Evolutionary conservation across 495 filamentous ascomycete species (phyloP).

Genomic region (Trichoderma orchidacearum): DNA sequence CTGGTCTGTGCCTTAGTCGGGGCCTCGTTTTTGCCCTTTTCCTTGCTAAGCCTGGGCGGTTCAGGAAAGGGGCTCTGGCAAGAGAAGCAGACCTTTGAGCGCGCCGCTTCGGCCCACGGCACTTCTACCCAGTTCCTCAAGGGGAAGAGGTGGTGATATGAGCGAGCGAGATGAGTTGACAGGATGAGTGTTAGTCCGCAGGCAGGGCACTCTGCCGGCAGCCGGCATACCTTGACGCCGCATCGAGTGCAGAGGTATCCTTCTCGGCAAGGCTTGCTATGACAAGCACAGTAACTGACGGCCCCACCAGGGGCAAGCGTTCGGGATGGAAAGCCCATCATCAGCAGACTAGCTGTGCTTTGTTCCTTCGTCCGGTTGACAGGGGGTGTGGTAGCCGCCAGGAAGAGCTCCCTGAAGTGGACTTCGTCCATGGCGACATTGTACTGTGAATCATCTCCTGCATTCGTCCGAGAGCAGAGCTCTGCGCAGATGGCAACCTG

Average conservation of each 20-base stretch:
- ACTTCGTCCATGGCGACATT: conserved; percentile 76
- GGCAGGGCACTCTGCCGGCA: conserved; percentile 83
- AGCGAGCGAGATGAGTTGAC: conserved; percentile 87
- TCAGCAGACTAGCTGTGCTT: conserved; percentile 63
- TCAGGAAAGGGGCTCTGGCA: conserved; percentile 40
- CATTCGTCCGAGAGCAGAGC: conserved; percentile 75
- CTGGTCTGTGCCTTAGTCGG: conserved; percentile 33
- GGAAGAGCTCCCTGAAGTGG: conserved; percentile 77
- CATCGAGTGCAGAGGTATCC: conserved; percentile 89
- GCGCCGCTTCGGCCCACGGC: conserved; percentile 56
- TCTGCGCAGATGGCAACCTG: conserved; percentile 87
- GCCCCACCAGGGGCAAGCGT: conserved; percentile 59
- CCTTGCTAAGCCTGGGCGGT: conserved; percentile 5
- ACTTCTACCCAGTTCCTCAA: conserved; percentile 84
- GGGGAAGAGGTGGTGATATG: conserved; percentile 93
- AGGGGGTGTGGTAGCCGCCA: conserved; percentile 80
- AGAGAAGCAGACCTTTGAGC: conserved; percentile 35
- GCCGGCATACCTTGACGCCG: conserved; percentile 72
- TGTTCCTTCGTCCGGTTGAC: conserved; percentile 56
- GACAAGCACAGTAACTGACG: conserved; percentile 73
- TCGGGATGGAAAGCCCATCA: conserved; percentile 98
- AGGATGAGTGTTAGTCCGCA: conserved; percentile 90
- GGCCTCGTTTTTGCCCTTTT: conserved; percentile 9
- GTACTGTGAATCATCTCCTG: conserved; percentile 61
- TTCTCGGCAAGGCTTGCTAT: conserved; percentile 69